Evolutionary conservation across 441 rosid species (phyloP).

Genomic region (Brassica balearica): DNA sequence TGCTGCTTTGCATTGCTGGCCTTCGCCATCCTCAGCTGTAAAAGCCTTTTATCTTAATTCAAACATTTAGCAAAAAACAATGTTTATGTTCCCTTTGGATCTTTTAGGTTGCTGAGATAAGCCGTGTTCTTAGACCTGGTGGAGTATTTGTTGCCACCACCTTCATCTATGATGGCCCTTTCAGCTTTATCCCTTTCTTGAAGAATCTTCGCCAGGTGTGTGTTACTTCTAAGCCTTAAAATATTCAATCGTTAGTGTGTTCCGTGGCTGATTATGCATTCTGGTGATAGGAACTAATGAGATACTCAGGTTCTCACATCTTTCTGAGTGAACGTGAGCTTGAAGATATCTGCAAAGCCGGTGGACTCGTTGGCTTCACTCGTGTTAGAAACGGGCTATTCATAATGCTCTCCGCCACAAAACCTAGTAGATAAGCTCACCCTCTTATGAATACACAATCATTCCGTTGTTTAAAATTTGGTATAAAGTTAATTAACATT

Average conservation of each 20-base stretch:
- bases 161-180: slow-evolving; percentile 66
- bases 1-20: slow-evolving; percentile 95
- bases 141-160: slow-evolving; percentile 89
- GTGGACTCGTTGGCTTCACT: slow-evolving; percentile 73
- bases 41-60: slow-evolving; percentile 32
- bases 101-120: slow-evolving; percentile 83
- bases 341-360: slow-evolving; percentile 72
- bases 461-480: no score
- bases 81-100: slow-evolving; percentile 23
- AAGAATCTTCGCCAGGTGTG: slow-evolving; percentile 68
- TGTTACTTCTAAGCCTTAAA: slow-evolving; percentile 1
- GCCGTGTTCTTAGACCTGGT: slow-evolving; percentile 84
- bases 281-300: slow-evolving; percentile 49
- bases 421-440: slow-evolving; percentile 53
- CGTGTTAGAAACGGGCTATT: slow-evolving; percentile 62
- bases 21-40: slow-evolving; percentile 85
- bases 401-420: slow-evolving; percentile 77
- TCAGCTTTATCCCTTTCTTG: slow-evolving; percentile 53
- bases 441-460: no score
- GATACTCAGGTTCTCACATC: slow-evolving; percentile 54
- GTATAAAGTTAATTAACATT: slow-evolving; percentile 20
- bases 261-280: slow-evolving; percentile 31
- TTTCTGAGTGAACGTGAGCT: slow-evolving; percentile 69
- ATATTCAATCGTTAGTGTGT: background rate
- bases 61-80: background rate